Evolutionary conservation across 1,139 yeast genomes (phyloP), one percentile per base, ranked within the genome.

Genomic region (Diutina scorzettiae): DNA sequence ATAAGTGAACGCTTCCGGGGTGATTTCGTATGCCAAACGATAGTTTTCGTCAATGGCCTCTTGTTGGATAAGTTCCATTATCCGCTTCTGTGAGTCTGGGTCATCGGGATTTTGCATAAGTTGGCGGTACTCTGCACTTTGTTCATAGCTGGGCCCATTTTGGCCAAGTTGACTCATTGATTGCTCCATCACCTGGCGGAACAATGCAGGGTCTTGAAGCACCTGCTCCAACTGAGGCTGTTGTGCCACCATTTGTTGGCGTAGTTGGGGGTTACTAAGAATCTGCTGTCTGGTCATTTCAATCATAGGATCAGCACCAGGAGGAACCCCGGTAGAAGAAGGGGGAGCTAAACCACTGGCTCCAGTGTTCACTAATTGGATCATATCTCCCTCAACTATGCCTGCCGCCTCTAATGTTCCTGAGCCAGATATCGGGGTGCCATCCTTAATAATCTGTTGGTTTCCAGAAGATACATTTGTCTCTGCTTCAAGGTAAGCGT

Each of bases 1-100:
- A 1, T 73, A 62, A 0, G 89, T 80, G 59, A 91, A 91, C 34
- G 85, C 73, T 58, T 91, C 98, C 0, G 99, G 98, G 8, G 89
- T 78, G 44, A 81, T 78, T 47, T 89, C 96, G 57, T 80, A 69
- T 0, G 97, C 97, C 49, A 77, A 68, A 42, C 76, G 71, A 65
- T 82, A 66, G 54, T 86, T 87, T 49, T 84, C 93, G 47, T 82
- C 81, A 27, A 87, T 78, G 18, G 31, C 84, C 51, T 78, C 78
- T 52, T 79, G 81, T 48, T 78, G 74, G 43, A 81, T 81, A 45
- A 81, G 55, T 51, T 84, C 91, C 54, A 79, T 54, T 40, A 86
- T 80, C 49, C 73, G 68, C 20, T 69, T 71, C 52, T 85, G 93
- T 47, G 72, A 79, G 42, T 75, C 86, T 17, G 85, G 85, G 51